Base-by-base conservation (phyloP, 1,284 basidiomycete genomes). In the Puccinia triticina region DNA sequence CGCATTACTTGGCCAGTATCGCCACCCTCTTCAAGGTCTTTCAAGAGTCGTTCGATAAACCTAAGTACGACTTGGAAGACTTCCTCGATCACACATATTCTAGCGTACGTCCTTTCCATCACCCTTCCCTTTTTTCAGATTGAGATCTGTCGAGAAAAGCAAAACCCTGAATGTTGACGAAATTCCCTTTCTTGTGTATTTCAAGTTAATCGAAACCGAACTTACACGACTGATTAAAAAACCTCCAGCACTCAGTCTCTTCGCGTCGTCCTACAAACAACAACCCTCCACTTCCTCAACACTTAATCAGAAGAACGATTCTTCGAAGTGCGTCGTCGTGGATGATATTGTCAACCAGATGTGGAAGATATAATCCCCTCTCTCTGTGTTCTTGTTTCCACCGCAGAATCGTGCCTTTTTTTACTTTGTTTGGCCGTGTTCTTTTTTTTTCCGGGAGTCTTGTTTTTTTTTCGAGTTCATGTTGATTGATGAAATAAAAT, bases 1-100 rank as follows among this genome's bases (percentile, higher is more conserved):
- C 89, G 23, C 96, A 99, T 87, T 98, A 98, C 86, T 91, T 96
- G 82, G 89, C 93, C 0, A 90, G 92, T 0, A 92, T 97, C 12
- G 91, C 93, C 12, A 94, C 94, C 0, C 88, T 99, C 77, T 92
- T 91, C 23, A 92, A 93, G 85, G 92, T 99, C 78, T 93, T 98
- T 84, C 90, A 91, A 16, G 95, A 97, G 86, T 93, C 93, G 0
- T 98, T 99, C 87, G 98, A 94, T 11, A 96, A 96, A 86, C 93
- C 93, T 16, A 90, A 90, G 40, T 98, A 96, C 88, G 89, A 91
- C 40, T 91, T 98, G 90, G 97, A 99, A 85, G 97, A 99, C 87
- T 99, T 99, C 87, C 88, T 98, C 85, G 97, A 99, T 88, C 95
- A 98, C 87, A 94, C 94, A 0, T 99, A 98, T 86, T 90, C 89